Base-by-base conservation (phyloP, 129 eudicot species). In the Erigeron canadensis region DNA sequence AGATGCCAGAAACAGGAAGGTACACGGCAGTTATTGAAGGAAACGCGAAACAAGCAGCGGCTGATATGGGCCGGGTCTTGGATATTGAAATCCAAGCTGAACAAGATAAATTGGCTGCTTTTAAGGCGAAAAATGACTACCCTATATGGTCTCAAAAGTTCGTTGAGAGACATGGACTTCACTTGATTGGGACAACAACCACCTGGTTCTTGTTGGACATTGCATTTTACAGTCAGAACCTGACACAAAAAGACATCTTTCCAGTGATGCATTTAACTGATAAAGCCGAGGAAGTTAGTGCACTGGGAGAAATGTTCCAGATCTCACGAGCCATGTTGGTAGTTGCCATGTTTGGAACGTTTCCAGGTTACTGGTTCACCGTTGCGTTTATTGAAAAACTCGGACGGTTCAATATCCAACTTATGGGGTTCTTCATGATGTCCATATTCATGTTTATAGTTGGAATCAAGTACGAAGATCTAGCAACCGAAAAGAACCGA, bases 331-430 rank as follows among this genome's bases (percentile, higher is more conserved):
- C 93, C 19, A 84, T 84, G 93, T 73, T 81, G 17, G 46, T 84
- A 10, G 57, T 87, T 40, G 89, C 93, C 8, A 67, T 79, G 75
- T 38, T 81, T 5, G 89, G 93, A 0, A 87, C 93, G 6, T 84
- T 84, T 50, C 89, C 93, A 0, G 93, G 93, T 0, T 87, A 87
- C 61, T 87, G 93, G 93, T 84, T 87, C 81, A 84, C 93, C 7
- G 93, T 87, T 28, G 81, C 80, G 8, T 84, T 84, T 67, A 84
- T 87, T 17, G 93, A 87, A 53, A 79, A 39, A 17, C 80, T 87
- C 6, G 93, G 93, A 0, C 84, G 93, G 10, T 87, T 76, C 39
- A 51, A 74, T 58, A 84, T 84, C 71, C 93, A 84, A 23, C 65
- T 87, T 10, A 69, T 84, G 79, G 93, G 93, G 1, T 81, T 87